These are phyloP conservation scores for Pyrus betulifolia DNA, from an alignment of 306 rosid genomes.

Conservation along the genomic window DNA sequence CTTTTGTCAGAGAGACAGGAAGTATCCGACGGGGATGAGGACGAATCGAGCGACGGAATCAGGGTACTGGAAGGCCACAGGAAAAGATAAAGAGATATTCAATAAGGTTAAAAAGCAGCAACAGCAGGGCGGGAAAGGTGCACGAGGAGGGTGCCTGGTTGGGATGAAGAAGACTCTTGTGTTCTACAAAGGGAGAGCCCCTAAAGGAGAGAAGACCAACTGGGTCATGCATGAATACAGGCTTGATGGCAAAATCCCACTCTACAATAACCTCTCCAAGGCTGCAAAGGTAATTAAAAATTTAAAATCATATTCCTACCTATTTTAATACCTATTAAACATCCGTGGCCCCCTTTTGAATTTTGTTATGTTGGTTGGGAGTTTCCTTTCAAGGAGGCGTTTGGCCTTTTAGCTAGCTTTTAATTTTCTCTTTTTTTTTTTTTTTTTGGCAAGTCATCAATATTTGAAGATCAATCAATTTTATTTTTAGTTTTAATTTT, in stretches of 20 bases:
- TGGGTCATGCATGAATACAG: slow-evolving; percentile 99
- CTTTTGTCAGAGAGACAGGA: slow-evolving; percentile 78
- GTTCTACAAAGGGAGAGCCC: slow-evolving; percentile 92
- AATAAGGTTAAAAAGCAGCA: slow-evolving; percentile 26
- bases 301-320: no score
- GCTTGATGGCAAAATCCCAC: slow-evolving; percentile 57
- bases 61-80: slow-evolving; percentile 98
- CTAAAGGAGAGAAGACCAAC: slow-evolving; percentile 78
- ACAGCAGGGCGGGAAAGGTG: not conserved
- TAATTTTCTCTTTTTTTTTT: not conserved
- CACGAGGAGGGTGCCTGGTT: slow-evolving; percentile 31
- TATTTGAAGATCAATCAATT: not conserved
- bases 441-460: not conserved
- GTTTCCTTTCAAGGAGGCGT: slow-evolving; percentile 34
- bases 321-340: no score
- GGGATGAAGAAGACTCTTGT: slow-evolving; percentile 98
- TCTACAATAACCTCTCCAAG: slow-evolving; percentile 34
- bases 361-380: slow-evolving; percentile 27
- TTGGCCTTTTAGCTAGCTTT: not conserved
- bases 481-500: not conserved
- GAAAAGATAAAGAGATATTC: slow-evolving; percentile 77
- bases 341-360: no score
- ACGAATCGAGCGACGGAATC: slow-evolving; percentile 86
- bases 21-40: slow-evolving; percentile 95
- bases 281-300: slow-evolving; percentile 30